These are phyloP conservation scores for Erysimum cheiranthoides DNA, from an alignment of 345 rosid genomes.

Conservation along the genomic window DNA sequence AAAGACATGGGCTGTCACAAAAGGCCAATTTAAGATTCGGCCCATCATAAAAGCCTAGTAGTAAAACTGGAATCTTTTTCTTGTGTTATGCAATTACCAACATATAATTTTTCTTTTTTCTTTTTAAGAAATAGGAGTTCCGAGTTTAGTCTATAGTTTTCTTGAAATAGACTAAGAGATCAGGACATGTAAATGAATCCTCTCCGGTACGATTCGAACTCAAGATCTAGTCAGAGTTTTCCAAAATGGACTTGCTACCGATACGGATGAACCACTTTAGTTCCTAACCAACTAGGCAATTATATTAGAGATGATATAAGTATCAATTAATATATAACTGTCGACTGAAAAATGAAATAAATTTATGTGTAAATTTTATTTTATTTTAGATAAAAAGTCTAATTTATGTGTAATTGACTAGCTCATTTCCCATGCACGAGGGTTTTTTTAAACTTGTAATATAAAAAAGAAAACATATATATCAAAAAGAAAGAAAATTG, in stretches of 20 bases:
- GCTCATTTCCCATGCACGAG: conserved; percentile 30
- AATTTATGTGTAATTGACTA: background rate
- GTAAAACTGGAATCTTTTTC: background rate
- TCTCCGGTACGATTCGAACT: background rate
- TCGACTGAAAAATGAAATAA: conserved; percentile 3
- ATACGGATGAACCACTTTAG: background rate
- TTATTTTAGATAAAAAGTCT: no score
- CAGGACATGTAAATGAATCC: background rate
- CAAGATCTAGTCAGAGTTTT: background rate
- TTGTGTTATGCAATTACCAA: background rate
- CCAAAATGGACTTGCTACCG: background rate
- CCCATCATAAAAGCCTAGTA: conserved; percentile 8
- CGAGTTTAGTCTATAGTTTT: background rate
- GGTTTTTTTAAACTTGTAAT: background rate
- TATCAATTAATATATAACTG: background rate
- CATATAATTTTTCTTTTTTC: background rate
- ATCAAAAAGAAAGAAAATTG: conserved; percentile 16
- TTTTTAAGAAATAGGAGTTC: background rate
- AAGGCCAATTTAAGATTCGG: conserved; percentile 17
- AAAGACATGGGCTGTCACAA: conserved; percentile 7
- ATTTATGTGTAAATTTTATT: background rate
- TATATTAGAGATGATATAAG: background rate
- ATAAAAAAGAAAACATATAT: background rate
- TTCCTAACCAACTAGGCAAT: background rate
- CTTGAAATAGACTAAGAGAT: background rate